phyloP scores from a whole-genome alignment of 1,139 yeast genomes.

The Zygosaccharomyces pseudobailii region DNA sequence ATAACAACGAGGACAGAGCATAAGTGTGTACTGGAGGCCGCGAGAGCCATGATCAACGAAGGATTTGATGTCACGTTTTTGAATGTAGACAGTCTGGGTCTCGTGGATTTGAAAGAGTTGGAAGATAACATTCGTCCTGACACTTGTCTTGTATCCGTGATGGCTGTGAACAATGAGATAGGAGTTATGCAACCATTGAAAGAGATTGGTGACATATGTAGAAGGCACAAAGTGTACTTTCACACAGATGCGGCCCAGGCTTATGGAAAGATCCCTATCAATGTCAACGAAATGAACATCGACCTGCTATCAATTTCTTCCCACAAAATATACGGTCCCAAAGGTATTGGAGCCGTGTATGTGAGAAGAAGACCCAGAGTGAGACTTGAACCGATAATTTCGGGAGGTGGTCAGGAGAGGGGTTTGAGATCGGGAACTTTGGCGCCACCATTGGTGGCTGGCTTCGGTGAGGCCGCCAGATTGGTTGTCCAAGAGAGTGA shows the following conservation, averaged over 20 bases:
- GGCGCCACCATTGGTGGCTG: slow-evolving; percentile 92
- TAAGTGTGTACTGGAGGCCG: slow-evolving; percentile 94
- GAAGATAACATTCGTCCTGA: slow-evolving; percentile 85
- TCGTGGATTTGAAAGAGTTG: slow-evolving; percentile 70
- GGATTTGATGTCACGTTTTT: slow-evolving; percentile 95
- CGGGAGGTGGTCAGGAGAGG: slow-evolving; percentile 99
- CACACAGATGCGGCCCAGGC: slow-evolving; percentile 99
- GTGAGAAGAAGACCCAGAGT: slow-evolving; percentile 98
- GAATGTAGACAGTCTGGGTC: slow-evolving; percentile 78
- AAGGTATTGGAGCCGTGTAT: slow-evolving; percentile 93
- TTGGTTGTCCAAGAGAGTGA: slow-evolving; percentile 68
- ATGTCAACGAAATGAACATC: slow-evolving; percentile 89
- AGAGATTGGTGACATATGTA: slow-evolving; percentile 86
- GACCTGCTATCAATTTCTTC: slow-evolving; percentile 92
- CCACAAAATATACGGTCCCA: slow-evolving; percentile 97
- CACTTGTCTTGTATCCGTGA: slow-evolving; percentile 84
- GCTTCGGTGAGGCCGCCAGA: slow-evolving; percentile 97
- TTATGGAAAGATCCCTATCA: slow-evolving; percentile 86
- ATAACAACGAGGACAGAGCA: slow-evolving; percentile 97
- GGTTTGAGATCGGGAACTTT: slow-evolving; percentile 96
- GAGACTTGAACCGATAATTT: slow-evolving; percentile 87
- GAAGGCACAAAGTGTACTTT: slow-evolving; percentile 84
- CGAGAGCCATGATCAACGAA: slow-evolving; percentile 91
- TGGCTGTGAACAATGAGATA: slow-evolving; percentile 98
- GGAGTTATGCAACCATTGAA: slow-evolving; percentile 96